Evolutionary conservation across 1,284 basidiomycete species (phyloP).

Genomic region (Porogramme epimiltina): DNA sequence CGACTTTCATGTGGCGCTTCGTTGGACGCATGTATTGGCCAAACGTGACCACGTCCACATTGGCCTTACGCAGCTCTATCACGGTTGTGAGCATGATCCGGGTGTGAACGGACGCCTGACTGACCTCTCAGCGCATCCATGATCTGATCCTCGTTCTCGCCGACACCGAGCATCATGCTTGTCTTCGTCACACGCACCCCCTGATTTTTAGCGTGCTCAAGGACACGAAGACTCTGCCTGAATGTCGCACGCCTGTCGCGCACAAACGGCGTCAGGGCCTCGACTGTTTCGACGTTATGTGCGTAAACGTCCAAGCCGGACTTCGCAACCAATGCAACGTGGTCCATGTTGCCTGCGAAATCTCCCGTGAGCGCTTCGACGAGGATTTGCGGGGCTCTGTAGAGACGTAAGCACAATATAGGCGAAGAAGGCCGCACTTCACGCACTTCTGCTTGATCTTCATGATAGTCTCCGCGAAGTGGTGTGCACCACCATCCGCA

Average conservation of each 20-base stretch:
- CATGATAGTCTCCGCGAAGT: conserved; percentile 93
- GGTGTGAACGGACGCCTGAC: conserved; percentile 18
- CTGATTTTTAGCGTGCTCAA: conserved; percentile 81
- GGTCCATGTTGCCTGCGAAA: conserved; percentile 79
- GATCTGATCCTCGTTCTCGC: conserved; percentile 87
- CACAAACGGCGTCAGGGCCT: conserved; percentile 92
- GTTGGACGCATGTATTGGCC: conserved; percentile 99
- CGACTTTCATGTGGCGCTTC: conserved; percentile 99
- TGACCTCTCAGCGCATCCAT: conserved; percentile 82
- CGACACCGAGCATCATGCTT: conserved; percentile 98
- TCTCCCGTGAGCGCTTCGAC: conserved; percentile 98
- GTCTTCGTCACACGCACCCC: conserved; percentile 95
- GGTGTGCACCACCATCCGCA: conserved; percentile 87
- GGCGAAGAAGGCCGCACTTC: not conserved
- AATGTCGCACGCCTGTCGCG: conserved; percentile 95
- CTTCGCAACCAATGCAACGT: conserved; percentile 83
- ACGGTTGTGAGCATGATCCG: not conserved
- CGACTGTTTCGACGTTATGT: conserved; percentile 96
- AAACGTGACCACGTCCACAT: conserved; percentile 98
- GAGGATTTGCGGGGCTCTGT: conserved; percentile 89
- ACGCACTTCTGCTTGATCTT: conserved; percentile 94
- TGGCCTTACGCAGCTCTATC: conserved; percentile 81
- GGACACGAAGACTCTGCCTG: conserved; percentile 84
- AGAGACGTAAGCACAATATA: not conserved
- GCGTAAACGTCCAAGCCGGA: conserved; percentile 98